Conservation (phyloP, 257 asterid genomes). For the Henckelia pumila region DNA sequence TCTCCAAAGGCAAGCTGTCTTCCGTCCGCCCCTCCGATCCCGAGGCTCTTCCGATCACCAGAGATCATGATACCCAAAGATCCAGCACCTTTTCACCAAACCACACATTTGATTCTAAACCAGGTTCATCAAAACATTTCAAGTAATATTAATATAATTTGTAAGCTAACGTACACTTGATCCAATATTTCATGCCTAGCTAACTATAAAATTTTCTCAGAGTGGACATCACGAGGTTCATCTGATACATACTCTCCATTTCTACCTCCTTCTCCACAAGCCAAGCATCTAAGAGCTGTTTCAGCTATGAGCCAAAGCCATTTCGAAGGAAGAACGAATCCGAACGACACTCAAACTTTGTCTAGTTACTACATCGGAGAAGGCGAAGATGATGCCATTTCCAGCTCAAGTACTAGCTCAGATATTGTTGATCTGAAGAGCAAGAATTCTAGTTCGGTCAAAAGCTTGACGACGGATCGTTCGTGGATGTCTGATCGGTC, state of each 20-base stretch:
- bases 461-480: constrained; percentile 30
- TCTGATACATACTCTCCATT: constrained; percentile 27
- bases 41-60: constrained; percentile 26
- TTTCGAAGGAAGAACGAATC: constrained; percentile 27
- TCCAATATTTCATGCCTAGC: no score
- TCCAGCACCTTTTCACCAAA: constrained; percentile 31
- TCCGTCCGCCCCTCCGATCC: constrained; percentile 49
- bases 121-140: no score
- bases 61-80: constrained; percentile 27
- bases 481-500: constrained; percentile 29
- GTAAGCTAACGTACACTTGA: no score
- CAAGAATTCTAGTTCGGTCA: constrained; percentile 29
- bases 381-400: constrained; percentile 25
- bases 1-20: constrained; percentile 52
- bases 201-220: constrained; percentile 37
- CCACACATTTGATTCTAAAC: constrained; percentile 25
- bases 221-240: constrained; percentile 35
- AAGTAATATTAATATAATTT: no score
- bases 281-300: constrained; percentile 38
- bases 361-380: constrained; percentile 27
- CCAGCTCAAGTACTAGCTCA: constrained; percentile 25
- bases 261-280: constrained; percentile 34
- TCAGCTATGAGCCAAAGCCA: constrained; percentile 27
- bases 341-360: constrained; percentile 18
- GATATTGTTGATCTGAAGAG: constrained; percentile 16